Percentiles rank a stretch among this genome's conserved stretches.
Evolutionary conservation across 169 alveolate species (phyloP).

Genomic region (Plasmodium inui): DNA sequence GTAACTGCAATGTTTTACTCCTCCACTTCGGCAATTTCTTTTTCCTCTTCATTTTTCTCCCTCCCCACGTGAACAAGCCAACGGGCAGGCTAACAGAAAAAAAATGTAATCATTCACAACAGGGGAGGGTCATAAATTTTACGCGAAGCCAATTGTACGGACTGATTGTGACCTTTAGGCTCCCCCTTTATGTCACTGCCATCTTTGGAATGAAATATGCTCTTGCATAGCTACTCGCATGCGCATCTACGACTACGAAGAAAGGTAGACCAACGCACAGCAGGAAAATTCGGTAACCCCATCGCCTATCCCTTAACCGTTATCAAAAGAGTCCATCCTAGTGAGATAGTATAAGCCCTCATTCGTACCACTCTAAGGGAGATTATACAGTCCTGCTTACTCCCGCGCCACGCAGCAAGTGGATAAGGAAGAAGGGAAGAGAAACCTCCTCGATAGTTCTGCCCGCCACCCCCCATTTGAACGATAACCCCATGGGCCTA

Average conservation of each 20-base stretch:
- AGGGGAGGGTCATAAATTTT: not conserved
- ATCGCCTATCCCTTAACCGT: not conserved
- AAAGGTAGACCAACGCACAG: not conserved
- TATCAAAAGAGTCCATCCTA: not conserved
- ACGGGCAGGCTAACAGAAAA: not conserved
- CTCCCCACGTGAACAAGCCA: not conserved
- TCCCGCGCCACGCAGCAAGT: not conserved
- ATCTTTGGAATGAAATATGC: not conserved
- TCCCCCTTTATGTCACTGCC: not conserved
- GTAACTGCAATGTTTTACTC: not conserved
- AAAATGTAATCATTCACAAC: not conserved
- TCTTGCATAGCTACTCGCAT: not conserved
- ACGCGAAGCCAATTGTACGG: not conserved
- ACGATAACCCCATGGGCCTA: slow-evolving; percentile 16
- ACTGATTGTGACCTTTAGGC: no score
- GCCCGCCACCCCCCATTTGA: not conserved
- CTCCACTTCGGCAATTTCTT: not conserved
- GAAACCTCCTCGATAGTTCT: not conserved
- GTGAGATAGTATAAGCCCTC: not conserved
- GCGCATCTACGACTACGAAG: not conserved
- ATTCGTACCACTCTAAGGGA: not conserved
- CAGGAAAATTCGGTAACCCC: not conserved
- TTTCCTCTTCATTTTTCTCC: not conserved
- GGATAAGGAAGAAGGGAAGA: not conserved
- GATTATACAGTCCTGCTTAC: not conserved